Conservation (phyloP, 2,329 filamentous ascomycete genomes). For the Penicillium sp. region DNA sequence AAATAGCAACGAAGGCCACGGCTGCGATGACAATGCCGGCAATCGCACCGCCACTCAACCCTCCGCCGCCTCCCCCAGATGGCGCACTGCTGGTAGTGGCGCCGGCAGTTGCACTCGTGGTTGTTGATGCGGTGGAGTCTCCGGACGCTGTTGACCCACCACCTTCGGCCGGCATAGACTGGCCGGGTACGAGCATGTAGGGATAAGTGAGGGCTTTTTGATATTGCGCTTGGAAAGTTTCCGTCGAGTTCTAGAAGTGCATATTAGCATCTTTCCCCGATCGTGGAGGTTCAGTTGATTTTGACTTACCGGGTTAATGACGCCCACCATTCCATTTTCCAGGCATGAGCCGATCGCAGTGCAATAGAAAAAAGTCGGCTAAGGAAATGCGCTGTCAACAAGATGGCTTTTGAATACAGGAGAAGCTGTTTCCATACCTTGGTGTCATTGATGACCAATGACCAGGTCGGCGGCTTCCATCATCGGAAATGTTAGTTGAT, state of each 20-base stretch:
- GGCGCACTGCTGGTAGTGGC: slow-evolving; percentile 12
- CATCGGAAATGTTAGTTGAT: not conserved
- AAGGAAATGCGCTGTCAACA: too few species aligned
- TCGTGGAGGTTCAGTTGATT: not conserved
- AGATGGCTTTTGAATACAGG: not conserved
- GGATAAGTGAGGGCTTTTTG: slow-evolving; percentile 53
- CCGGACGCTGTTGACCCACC: slow-evolving; percentile 5
- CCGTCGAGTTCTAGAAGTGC: slow-evolving; percentile 48
- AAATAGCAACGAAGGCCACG: slow-evolving; percentile 51
- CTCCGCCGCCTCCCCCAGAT: slow-evolving; percentile 8
- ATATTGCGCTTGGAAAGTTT: slow-evolving; percentile 55
- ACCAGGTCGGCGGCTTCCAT: slow-evolving; percentile 43
- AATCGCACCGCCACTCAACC: slow-evolving; percentile 55
- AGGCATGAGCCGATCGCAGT: slow-evolving; percentile 68
- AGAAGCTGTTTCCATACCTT: slow-evolving; percentile 34
- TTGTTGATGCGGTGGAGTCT: slow-evolving; percentile 8
- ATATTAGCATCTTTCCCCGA: slow-evolving; percentile 16
- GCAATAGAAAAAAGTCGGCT: slow-evolving; percentile 71
- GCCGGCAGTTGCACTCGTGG: slow-evolving; percentile 12
- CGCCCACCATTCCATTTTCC: slow-evolving; percentile 71
- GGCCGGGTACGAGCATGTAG: slow-evolving; percentile 60
- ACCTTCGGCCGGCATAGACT: slow-evolving; percentile 58
- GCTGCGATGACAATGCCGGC: slow-evolving; percentile 63
- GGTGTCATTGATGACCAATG: slow-evolving; percentile 60
- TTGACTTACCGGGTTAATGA: slow-evolving; percentile 66